Percentiles rank a stretch among this genome's conserved stretches.
phyloP scores from a whole-genome alignment of 208 protist species.

The Leishmania aethiopica region DNA sequence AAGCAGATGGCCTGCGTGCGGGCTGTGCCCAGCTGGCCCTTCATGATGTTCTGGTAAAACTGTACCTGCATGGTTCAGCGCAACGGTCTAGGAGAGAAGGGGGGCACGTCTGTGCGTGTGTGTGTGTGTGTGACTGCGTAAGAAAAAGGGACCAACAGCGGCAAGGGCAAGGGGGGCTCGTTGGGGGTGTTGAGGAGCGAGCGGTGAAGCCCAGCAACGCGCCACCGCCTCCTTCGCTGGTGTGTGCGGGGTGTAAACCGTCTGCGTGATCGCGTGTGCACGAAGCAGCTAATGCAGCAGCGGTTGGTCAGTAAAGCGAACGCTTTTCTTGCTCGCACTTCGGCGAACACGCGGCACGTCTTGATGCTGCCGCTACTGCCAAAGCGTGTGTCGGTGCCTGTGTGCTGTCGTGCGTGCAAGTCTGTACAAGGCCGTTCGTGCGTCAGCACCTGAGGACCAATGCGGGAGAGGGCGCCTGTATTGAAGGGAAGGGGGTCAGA shows the following conservation, averaged over 20 bases:
- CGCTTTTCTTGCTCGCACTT: not conserved
- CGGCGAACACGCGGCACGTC: not conserved
- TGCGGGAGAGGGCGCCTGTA: not conserved
- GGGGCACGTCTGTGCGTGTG: not conserved
- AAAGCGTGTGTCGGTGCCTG: not conserved
- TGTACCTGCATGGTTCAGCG: slow-evolving; percentile 89
- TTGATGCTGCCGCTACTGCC: not conserved
- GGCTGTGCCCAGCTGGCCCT: slow-evolving; percentile 68
- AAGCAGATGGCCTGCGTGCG: slow-evolving; percentile 93
- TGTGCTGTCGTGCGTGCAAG: not conserved
- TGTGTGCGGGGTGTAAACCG: not conserved
- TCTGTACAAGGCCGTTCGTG: not conserved
- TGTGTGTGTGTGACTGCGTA: not conserved
- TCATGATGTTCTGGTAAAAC: slow-evolving; percentile 91
- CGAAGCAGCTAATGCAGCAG: not conserved
- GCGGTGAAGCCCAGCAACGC: slow-evolving; percentile 6
- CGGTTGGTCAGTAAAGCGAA: slow-evolving; percentile 4
- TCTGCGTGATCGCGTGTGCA: not conserved
- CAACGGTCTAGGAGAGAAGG: not conserved
- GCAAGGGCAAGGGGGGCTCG: not conserved
- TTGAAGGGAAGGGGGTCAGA: not conserved
- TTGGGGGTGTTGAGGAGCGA: not conserved
- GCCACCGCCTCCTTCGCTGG: slow-evolving; percentile 12
- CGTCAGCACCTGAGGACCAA: not conserved
- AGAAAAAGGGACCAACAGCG: not conserved